Base-by-base conservation (phyloP, 176 grass and related monocot species). In the Hordeum marinum region DNA sequence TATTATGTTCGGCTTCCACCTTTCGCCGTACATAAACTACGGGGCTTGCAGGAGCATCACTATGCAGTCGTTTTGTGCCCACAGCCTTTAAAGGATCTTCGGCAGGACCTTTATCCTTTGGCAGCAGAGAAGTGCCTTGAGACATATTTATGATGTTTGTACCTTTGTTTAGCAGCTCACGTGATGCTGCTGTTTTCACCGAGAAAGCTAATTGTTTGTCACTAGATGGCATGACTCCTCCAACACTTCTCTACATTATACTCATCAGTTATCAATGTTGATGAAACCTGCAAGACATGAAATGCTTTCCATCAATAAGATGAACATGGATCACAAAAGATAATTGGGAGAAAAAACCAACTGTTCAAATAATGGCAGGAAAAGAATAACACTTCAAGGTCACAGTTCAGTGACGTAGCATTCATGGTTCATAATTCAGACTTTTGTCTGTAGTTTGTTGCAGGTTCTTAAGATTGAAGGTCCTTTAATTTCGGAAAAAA, bases 21-120 rank as follows among this genome's bases (percentile, higher is more conserved):
- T 86, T 92, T 60, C 90, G 85, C 48, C 93, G 85, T 79, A 95
- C 90, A 86, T 95, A 95, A 66, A 95, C 93, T 25, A 65, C 88
- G 40, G 90, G 90, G 84, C 71, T 90, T 78, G 88, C 80, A 50
- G 82, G 64, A 83, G 74, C 62, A 84, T 95, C 90, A 50, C 58
- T 73, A 48, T 85, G 84, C 60, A 63, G 25, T 18, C 88, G 84
- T 80, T 95, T 95, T 27, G 66, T 64, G 5, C 80, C 80, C 45
- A 79, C 42, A 35, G 57, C 41, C 76, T 92, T 95, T 61, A 46
- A 14, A 39, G 83, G 26, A 45, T 95, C 88, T 82, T 80, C 18
- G 35, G 72, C 48, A 65, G 64, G 55, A 63, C 75, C 71, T 84
- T 86, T 92, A 66, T 86, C 90, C 83, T 92, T 95, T 35, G 70